Evolutionary conservation across 768 basidiomycete species (phyloP).

Genomic region (Hericium coralloides): DNA sequence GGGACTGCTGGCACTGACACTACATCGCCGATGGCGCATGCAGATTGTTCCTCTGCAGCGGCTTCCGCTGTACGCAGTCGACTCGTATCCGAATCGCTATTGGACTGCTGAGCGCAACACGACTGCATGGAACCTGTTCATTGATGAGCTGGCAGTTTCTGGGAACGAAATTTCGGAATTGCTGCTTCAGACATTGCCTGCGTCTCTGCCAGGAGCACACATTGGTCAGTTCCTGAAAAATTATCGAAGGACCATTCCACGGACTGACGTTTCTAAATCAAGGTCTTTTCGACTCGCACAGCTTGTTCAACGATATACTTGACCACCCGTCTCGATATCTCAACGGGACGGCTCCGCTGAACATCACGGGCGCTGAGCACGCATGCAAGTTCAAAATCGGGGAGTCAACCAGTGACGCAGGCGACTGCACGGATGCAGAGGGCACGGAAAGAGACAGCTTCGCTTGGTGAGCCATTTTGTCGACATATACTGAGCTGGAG

Average conservation of each 20-base stretch:
- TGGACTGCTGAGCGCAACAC: conserved; percentile 17
- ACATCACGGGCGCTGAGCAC: conserved; percentile 35
- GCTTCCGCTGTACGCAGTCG: conserved; percentile 21
- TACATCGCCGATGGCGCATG: neutral
- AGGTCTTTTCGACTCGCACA: neutral
- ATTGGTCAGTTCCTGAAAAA: conserved; percentile 33
- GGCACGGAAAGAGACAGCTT: conserved; percentile 48
- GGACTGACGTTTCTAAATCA: conserved; percentile 17
- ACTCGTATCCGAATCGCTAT: conserved; percentile 22
- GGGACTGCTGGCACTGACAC: neutral
- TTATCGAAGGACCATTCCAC: neutral
- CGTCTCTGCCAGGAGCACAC: conserved; percentile 34
- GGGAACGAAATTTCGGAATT: conserved; percentile 22
- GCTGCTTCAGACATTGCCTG: conserved; percentile 18
- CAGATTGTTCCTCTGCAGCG: conserved; percentile 28
- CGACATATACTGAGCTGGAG: no score
- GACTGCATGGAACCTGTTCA: conserved; percentile 26
- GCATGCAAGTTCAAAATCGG: conserved; percentile 36
- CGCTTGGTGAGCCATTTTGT: conserved; percentile 36
- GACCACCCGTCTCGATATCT: neutral
- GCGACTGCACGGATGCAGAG: conserved; percentile 27
- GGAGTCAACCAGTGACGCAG: conserved; percentile 19
- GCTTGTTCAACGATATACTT: neutral
- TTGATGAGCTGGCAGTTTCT: conserved; percentile 22
- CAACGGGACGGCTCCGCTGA: neutral